Evolutionary conservation across 2,329 filamentous ascomycete genomes (phyloP).

Genomic region (Neoarthrinium moseri): DNA sequence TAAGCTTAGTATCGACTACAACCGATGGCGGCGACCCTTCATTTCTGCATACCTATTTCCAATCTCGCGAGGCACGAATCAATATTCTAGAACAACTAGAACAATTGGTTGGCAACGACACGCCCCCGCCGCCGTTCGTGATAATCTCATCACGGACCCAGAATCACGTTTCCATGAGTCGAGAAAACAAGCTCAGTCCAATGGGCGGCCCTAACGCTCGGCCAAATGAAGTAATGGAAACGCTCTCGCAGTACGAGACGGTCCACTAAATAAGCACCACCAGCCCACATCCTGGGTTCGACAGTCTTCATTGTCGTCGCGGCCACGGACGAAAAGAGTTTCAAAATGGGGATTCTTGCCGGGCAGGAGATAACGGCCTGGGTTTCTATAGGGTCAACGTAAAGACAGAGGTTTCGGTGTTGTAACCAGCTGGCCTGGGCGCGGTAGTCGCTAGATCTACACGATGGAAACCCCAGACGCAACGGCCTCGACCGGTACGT

Average conservation of each 20-base stretch:
- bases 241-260: not conserved
- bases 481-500: conserved; percentile 2
- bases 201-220: conserved; percentile 6
- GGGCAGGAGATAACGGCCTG: not conserved
- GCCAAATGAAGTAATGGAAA: conserved; percentile 11
- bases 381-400: conserved; percentile 2
- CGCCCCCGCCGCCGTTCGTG: not conserved
- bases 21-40: not conserved
- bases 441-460: not conserved
- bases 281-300: not conserved
- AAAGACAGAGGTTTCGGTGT: conserved; percentile 1
- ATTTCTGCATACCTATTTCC: not conserved
- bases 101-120: conserved; percentile 3
- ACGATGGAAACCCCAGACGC: not conserved
- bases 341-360: conserved; percentile 1
- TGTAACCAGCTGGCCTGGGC: not conserved
- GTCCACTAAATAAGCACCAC: conserved; percentile 3
- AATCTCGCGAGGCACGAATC: too few species aligned
- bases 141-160: not conserved
- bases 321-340: not conserved
- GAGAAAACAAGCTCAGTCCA: conserved; percentile 7
- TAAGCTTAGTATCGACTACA: conserved; percentile 4
- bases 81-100: too few species aligned
- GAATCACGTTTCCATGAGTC: conserved; percentile 6
- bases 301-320: not conserved